Percentiles rank a stretch among this genome's conserved stretches.
Conservation (phyloP, 2,329 filamentous ascomycete species). For the Colletotrichum higginsianum region DNA sequence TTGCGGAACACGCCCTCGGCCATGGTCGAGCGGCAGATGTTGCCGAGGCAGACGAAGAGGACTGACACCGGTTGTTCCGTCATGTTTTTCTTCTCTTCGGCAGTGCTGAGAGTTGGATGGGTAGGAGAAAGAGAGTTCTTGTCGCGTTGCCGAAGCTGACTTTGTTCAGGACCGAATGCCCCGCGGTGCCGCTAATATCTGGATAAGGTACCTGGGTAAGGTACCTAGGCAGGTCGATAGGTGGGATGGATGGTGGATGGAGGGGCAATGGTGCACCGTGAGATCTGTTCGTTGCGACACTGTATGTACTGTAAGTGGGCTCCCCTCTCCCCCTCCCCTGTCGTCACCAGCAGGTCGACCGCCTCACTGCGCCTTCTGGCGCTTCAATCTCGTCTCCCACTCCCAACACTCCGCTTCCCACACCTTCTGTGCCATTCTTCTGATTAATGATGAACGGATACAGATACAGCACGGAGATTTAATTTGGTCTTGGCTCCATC, state of each 20-base stretch:
- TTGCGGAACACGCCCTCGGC: conserved; percentile 92
- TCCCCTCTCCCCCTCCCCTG: background rate
- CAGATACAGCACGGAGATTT: no score
- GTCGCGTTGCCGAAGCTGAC: conserved; percentile 29
- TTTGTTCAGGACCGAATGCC: conserved; percentile 20
- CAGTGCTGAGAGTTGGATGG: background rate
- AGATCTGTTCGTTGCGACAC: background rate
- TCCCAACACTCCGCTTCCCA: background rate
- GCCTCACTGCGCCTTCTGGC: background rate
- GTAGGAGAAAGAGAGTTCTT: conserved; percentile 5
- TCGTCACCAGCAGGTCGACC: background rate
- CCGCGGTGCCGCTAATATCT: conserved; percentile 28
- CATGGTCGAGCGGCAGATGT: conserved; percentile 96
- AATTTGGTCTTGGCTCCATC: background rate
- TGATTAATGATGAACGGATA: background rate
- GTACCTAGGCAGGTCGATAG: no score
- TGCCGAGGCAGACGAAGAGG: conserved; percentile 96
- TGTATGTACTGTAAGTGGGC: conserved; percentile 7
- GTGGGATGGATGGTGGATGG: conserved; percentile 3
- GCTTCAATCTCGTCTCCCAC: background rate
- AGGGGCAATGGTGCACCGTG: conserved; percentile 12
- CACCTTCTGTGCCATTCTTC: background rate
- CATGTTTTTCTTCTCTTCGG: conserved; percentile 47
- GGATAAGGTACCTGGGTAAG: background rate
- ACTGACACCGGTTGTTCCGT: conserved; percentile 72